phyloP scores from a whole-genome alignment of 441 rosid genomes.

The Viola pubescens region DNA sequence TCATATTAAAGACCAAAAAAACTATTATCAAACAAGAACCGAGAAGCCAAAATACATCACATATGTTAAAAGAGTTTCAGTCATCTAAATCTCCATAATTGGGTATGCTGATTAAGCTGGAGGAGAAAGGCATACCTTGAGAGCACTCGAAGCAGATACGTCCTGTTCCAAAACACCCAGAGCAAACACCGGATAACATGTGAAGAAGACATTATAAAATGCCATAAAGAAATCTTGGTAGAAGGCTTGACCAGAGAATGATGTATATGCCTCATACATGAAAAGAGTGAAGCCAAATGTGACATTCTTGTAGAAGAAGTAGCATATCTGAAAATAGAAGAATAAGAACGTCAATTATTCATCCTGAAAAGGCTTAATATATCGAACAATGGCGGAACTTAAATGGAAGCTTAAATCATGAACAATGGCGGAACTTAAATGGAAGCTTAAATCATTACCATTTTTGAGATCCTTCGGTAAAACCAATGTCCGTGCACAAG shows the following conservation, averaged over 20 bases:
- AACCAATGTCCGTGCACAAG: conserved; percentile 98
- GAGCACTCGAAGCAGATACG: conserved; percentile 61
- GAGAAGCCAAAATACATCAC: neutral
- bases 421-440: conserved; percentile 3
- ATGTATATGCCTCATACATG: conserved; percentile 68
- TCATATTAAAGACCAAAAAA: conserved; percentile 14
- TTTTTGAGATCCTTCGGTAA: conserved; percentile 77
- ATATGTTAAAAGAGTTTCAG: neutral
- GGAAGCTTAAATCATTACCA: conserved; percentile 38
- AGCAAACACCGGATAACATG: conserved; percentile 86
- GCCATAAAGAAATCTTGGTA: conserved; percentile 86
- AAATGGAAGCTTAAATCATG: conserved; percentile 1
- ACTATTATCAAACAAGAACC: neutral
- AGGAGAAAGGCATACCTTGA: neutral
- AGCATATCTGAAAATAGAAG: conserved; percentile 60
- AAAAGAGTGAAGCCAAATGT: conserved; percentile 74
- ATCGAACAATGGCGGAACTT: neutral
- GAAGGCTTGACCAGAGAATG: conserved; percentile 76
- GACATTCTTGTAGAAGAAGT: conserved; percentile 95
- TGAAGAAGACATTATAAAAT: conserved; percentile 73
- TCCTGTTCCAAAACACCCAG: conserved; percentile 91
- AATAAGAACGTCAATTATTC: conserved; percentile 4
- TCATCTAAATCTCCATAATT: neutral
- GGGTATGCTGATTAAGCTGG: neutral
- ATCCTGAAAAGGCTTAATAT: neutral